These are phyloP conservation scores for Pseudogymnoascus sp. DNA, from an alignment of 2,329 filamentous ascomycete genomes.

Conservation along the genomic window DNA sequence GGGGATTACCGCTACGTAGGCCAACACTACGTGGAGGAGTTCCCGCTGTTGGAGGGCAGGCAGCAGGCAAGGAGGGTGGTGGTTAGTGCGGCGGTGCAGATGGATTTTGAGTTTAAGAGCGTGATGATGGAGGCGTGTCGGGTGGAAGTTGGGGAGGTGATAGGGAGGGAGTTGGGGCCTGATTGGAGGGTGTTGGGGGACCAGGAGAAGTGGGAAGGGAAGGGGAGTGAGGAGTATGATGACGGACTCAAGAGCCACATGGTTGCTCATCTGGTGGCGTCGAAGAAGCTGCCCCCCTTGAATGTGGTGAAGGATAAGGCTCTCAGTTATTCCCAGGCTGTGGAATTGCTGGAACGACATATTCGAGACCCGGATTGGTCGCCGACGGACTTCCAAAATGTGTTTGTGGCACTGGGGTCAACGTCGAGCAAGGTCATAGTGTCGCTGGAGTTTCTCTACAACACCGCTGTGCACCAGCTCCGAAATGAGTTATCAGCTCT, in stretches of 20 bases:
- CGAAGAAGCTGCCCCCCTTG: slow-evolving; percentile 14
- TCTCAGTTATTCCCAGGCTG: neutral
- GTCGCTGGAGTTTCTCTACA: slow-evolving; percentile 23
- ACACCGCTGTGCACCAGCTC: slow-evolving; percentile 20
- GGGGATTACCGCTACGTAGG: slow-evolving; percentile 21
- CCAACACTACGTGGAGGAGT: slow-evolving; percentile 18
- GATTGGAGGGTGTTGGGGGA: slow-evolving; percentile 15
- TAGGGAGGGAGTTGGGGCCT: slow-evolving; percentile 14
- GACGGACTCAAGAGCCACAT: slow-evolving; percentile 18
- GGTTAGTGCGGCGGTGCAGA: slow-evolving; percentile 22
- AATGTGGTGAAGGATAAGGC: slow-evolving; percentile 9
- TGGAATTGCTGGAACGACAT: slow-evolving; percentile 15
- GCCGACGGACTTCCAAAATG: neutral
- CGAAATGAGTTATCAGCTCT: slow-evolving; percentile 24
- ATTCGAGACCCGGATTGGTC: neutral
- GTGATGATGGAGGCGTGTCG: slow-evolving; percentile 23
- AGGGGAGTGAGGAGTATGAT: slow-evolving; percentile 19
- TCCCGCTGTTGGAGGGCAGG: slow-evolving; percentile 10
- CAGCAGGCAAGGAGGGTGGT: slow-evolving; percentile 19
- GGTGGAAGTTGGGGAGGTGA: slow-evolving; percentile 12
- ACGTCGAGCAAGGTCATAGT: slow-evolving; percentile 11
- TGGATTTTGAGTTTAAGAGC: slow-evolving; percentile 22
- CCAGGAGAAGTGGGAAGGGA: slow-evolving; percentile 18
- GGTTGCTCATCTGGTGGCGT: slow-evolving; percentile 19
- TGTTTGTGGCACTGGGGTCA: neutral